Evolutionary conservation across 2,329 filamentous ascomycete genomes (phyloP).

Genomic region (Aspergillus glaucus): DNA sequence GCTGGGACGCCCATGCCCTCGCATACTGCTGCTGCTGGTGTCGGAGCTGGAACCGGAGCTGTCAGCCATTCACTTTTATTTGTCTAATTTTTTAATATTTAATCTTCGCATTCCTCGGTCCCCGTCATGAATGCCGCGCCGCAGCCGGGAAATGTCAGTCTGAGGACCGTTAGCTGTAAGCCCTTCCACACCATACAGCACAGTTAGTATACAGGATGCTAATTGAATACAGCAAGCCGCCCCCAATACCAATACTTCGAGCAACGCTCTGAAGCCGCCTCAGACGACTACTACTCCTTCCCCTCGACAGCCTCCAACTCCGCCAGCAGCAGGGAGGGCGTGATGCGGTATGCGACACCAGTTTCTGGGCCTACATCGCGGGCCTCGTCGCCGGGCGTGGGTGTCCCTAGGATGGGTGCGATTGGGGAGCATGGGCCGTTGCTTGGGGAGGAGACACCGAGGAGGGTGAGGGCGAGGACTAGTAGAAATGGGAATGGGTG

Average conservation of each 20-base stretch:
- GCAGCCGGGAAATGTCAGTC: constrained; percentile 18
- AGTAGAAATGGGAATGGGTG: constrained; percentile 3
- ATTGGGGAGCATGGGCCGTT: too few species aligned
- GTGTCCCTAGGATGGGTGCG: too few species aligned
- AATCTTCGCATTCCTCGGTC: not conserved
- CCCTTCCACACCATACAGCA: constrained; percentile 1
- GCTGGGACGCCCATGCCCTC: constrained; percentile 8
- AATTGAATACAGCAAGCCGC: constrained; percentile 30
- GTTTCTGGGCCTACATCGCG: constrained; percentile 30
- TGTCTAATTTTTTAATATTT: not conserved
- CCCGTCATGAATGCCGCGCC: constrained; percentile 20
- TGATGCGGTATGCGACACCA: constrained; percentile 40
- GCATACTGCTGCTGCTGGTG: not conserved
- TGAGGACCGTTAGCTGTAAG: constrained; percentile 37
- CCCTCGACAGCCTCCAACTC: constrained; percentile 33
- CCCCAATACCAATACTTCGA: constrained; percentile 39
- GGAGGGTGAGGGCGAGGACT: constrained; percentile 16
- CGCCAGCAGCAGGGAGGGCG: constrained; percentile 30
- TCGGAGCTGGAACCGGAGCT: not conserved
- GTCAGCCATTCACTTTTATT: not conserved
- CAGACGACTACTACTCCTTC: constrained; percentile 46
- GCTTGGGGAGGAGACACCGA: constrained; percentile 15
- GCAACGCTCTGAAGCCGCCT: constrained; percentile 43
- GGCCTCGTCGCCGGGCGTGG: constrained; percentile 15
- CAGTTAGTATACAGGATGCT: not conserved